Percentiles rank a stretch among this genome's conserved stretches.
phyloP scores from a whole-genome alignment of 257 asterid genomes.

The Schizonepeta tenuifolia region DNA sequence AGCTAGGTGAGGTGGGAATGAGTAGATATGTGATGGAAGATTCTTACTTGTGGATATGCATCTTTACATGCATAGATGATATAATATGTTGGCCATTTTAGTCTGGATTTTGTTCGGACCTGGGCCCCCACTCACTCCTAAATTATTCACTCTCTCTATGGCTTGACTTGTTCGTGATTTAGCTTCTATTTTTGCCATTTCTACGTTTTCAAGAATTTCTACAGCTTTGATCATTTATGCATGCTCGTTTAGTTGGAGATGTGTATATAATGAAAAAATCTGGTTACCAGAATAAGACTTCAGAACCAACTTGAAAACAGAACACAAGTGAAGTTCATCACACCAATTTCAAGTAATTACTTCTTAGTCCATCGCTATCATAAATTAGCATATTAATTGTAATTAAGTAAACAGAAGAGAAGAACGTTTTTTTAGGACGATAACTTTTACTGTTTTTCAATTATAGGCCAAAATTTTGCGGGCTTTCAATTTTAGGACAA shows the following conservation, averaged over 20 bases:
- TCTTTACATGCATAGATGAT: slow-evolving; percentile 28
- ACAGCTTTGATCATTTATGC: neutral
- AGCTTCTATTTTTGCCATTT: neutral
- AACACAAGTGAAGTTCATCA: too few species aligned
- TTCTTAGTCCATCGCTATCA: too few species aligned
- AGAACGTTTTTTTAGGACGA: too few species aligned
- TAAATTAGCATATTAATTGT: too few species aligned
- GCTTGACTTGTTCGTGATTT: neutral
- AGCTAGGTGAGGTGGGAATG: slow-evolving; percentile 46
- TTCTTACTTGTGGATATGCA: slow-evolving; percentile 38
- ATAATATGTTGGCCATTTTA: slow-evolving; percentile 13
- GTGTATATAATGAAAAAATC: neutral
- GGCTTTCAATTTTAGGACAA: too few species aligned
- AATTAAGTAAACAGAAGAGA: too few species aligned
- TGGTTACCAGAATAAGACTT: neutral
- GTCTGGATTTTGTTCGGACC: slow-evolving; percentile 34
- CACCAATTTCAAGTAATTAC: too few species aligned
- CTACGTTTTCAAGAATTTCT: neutral
- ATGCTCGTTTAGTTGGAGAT: neutral
- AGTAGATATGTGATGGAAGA: slow-evolving; percentile 41
- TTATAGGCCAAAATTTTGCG: too few species aligned
- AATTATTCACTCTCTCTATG: slow-evolving; percentile 1
- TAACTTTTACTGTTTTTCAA: too few species aligned
- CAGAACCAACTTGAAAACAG: too few species aligned
- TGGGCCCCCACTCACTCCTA: neutral